Conservation (phyloP, 257 asterid genomes). For the Pogostemon cablin region DNA sequence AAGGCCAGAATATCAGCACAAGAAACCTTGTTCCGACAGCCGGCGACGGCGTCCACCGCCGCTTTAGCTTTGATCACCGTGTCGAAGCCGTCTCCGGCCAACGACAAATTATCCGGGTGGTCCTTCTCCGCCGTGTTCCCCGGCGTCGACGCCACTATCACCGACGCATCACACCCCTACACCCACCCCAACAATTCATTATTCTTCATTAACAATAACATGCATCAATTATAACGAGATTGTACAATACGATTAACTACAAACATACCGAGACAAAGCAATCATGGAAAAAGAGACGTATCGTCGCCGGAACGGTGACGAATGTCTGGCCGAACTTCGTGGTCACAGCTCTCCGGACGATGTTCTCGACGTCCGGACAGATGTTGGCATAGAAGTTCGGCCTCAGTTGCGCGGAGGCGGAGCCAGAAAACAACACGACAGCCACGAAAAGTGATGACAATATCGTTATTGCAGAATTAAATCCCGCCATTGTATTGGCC, state of each 20-base stretch:
- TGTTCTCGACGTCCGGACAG: slow-evolving; percentile 68
- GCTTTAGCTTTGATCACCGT: slow-evolving; percentile 82
- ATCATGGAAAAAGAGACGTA: slow-evolving; percentile 84
- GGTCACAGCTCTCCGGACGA: slow-evolving; percentile 55
- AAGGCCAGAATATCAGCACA: slow-evolving; percentile 92
- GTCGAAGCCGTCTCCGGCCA: slow-evolving; percentile 95
- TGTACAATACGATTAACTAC: neutral
- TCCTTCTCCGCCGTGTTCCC: slow-evolving; percentile 79
- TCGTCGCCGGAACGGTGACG: slow-evolving; percentile 61
- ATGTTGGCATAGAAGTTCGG: slow-evolving; percentile 51
- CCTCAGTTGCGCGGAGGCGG: slow-evolving; percentile 56
- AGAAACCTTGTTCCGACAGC: slow-evolving; percentile 68
- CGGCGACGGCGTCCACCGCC: slow-evolving; percentile 62
- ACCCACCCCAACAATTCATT: too few species aligned
- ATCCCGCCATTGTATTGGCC: slow-evolving; percentile 36
- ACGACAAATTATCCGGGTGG: slow-evolving; percentile 75
- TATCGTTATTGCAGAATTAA: slow-evolving; percentile 6
- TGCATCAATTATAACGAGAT: neutral
- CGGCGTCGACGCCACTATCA: slow-evolving; percentile 61
- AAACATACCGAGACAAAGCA: slow-evolving; percentile 61
- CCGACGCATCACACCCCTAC: slow-evolving; percentile 90
- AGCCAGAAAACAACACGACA: slow-evolving; percentile 33
- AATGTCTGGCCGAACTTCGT: slow-evolving; percentile 62
- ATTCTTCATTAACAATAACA: neutral
- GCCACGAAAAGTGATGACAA: slow-evolving; percentile 37